phyloP scores from a whole-genome alignment of 257 asterid species.

The Eustoma russellianum region DNA sequence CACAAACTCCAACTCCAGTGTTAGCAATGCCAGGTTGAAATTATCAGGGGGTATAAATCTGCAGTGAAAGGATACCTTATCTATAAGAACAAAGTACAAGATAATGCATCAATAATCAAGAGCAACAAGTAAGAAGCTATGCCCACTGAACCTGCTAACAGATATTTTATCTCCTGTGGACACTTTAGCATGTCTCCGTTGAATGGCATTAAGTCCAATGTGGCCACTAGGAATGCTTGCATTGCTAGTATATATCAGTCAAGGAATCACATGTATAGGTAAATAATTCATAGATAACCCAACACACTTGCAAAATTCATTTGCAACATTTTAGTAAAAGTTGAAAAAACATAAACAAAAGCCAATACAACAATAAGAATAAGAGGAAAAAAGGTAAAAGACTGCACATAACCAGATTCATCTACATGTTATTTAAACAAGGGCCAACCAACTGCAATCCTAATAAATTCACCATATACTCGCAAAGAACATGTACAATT shows the following conservation, averaged over 20 bases:
- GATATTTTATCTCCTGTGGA: slow-evolving; percentile 69
- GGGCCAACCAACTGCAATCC: no score
- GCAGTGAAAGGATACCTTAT: slow-evolving; percentile 8
- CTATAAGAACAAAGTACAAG: background rate
- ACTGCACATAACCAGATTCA: no score
- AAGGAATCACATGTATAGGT: slow-evolving; percentile 29
- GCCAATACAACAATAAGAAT: background rate
- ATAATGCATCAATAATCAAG: background rate
- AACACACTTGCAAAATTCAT: background rate
- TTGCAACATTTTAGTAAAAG: background rate
- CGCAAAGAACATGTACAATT: no score
- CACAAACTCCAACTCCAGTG: slow-evolving; percentile 94
- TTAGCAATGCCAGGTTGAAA: slow-evolving; percentile 71
- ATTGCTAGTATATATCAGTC: slow-evolving; percentile 55
- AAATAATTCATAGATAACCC: background rate
- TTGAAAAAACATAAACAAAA: background rate
- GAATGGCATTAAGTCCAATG: slow-evolving; percentile 78
- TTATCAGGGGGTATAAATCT: slow-evolving; percentile 83
- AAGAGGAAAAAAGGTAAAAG: background rate
- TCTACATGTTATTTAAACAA: no score
- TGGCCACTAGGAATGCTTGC: slow-evolving; percentile 49
- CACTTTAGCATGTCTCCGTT: slow-evolving; percentile 82
- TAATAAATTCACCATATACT: no score
- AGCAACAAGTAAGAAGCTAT: background rate
- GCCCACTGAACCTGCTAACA: slow-evolving; percentile 49